Evolutionary conservation across 805 yeast species (phyloP).

Genomic region (Yarrowia sp.): DNA sequence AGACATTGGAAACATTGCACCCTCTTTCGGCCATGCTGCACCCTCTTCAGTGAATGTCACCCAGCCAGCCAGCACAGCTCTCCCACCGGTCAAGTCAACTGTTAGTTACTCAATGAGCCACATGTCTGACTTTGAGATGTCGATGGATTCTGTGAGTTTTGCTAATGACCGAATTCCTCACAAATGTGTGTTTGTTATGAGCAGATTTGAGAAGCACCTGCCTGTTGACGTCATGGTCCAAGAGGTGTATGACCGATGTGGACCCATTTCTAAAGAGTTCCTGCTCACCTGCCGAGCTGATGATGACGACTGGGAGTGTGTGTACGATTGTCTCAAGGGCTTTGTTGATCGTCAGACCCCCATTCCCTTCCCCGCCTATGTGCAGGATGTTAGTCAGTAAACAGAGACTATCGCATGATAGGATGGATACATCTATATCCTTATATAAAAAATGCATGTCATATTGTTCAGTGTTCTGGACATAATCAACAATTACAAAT

Average conservation of each 20-base stretch:
- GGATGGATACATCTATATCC: neutral
- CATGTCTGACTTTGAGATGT: conserved; percentile 10
- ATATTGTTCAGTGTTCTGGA: no score
- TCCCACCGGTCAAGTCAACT: neutral
- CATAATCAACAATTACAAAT: no score
- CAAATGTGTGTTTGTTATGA: neutral
- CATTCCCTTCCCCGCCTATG: conserved; percentile 17
- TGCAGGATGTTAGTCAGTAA: neutral
- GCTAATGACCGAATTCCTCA: neutral
- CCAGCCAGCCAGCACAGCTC: neutral
- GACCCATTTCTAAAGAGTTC: conserved; percentile 6
- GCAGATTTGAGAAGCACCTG: neutral
- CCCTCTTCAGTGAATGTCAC: neutral
- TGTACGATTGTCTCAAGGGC: conserved; percentile 9
- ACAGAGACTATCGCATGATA: neutral
- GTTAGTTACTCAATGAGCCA: neutral
- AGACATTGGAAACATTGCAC: neutral
- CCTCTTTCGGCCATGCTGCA: neutral
- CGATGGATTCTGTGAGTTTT: neutral
- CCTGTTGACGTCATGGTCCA: conserved; percentile 15
- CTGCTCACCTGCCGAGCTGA: neutral
- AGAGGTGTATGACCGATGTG: conserved; percentile 2
- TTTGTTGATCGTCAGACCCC: conserved; percentile 9
- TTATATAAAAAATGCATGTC: no score
- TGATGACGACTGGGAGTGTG: conserved; percentile 14